Evolutionary conservation across 2,329 filamentous ascomycete species (phyloP).

Genomic region (Diplodia corticola): DNA sequence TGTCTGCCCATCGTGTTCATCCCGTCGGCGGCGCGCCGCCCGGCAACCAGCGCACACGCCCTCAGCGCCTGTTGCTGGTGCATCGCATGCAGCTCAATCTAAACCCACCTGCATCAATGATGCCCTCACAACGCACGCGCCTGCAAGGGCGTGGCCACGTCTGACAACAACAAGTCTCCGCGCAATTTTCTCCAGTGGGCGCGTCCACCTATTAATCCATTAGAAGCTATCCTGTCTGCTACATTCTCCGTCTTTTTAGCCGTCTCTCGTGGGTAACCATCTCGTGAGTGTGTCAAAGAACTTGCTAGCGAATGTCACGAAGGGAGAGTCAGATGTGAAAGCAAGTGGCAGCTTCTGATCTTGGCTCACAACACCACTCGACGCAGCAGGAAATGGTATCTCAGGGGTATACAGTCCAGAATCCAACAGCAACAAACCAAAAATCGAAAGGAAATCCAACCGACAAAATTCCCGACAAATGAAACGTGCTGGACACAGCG

Average conservation of each 20-base stretch:
- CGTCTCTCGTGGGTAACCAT: conserved; percentile 18
- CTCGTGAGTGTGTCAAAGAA: conserved; percentile 1
- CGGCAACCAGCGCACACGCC: background rate
- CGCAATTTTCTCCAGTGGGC: conserved; percentile 7
- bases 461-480: conserved; percentile 7
- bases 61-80: background rate
- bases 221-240: conserved; percentile 8
- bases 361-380: conserved; percentile 7
- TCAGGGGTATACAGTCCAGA: conserved; percentile 19
- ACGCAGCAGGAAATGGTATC: conserved; percentile 7
- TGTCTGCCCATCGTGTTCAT: conserved; percentile 3
- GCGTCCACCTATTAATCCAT: conserved; percentile 18
- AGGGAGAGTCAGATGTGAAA: background rate
- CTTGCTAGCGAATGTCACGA: conserved; percentile 15
- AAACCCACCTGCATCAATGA: background rate
- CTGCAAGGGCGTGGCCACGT: no score
- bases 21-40: background rate
- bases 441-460: background rate
- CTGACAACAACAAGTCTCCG: background rate
- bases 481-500: conserved; percentile 16
- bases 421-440: conserved; percentile 6
- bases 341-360: background rate
- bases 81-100: background rate
- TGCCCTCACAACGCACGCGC: background rate
- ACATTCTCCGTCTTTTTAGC: conserved; percentile 6